These are phyloP conservation scores for Trametes pubescens DNA, from an alignment of 1,284 basidiomycete genomes.

Conservation along the genomic window DNA sequence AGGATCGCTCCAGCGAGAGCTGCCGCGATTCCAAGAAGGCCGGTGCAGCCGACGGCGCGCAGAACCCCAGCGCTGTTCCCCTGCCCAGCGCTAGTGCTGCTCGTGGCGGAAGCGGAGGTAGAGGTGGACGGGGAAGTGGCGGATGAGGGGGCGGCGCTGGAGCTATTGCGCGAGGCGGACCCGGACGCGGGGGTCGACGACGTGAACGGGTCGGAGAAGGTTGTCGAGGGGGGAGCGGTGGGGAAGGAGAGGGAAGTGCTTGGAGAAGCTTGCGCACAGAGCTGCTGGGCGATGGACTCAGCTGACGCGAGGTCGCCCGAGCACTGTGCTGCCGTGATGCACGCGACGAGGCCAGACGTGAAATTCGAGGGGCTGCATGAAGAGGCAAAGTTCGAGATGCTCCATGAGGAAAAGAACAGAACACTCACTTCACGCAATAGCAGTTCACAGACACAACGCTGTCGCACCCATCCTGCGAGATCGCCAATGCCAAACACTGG, in stretches of 20 bases:
- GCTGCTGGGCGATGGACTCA: constrained; percentile 41
- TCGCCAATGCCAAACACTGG: constrained; percentile 38
- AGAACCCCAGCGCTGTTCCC: neutral
- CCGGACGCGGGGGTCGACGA: constrained; percentile 28
- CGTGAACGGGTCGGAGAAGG: constrained; percentile 31
- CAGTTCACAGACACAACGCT: constrained; percentile 43
- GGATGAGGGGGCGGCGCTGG: neutral
- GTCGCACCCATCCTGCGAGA: constrained; percentile 38
- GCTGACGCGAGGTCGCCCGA: constrained; percentile 36
- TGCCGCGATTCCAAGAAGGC: neutral
- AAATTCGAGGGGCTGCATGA: constrained; percentile 30
- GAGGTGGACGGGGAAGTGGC: neutral
- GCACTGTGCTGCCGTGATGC: constrained; percentile 38
- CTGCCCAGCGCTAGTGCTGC: neutral
- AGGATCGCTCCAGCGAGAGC: neutral
- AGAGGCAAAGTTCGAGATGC: neutral
- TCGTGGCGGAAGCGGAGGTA: neutral
- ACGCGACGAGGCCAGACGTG: constrained; percentile 31
- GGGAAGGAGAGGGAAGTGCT: constrained; percentile 44
- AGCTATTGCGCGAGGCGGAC: neutral
- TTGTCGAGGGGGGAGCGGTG: constrained; percentile 31
- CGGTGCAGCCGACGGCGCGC: neutral
- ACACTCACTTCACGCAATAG: constrained; percentile 41
- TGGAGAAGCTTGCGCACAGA: constrained; percentile 41
- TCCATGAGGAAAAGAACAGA: neutral